Percentiles rank a stretch among this genome's conserved stretches.
These are phyloP conservation scores for Letharia lupina DNA, from an alignment of 495 filamentous ascomycete genomes.

Conservation along the genomic window DNA sequence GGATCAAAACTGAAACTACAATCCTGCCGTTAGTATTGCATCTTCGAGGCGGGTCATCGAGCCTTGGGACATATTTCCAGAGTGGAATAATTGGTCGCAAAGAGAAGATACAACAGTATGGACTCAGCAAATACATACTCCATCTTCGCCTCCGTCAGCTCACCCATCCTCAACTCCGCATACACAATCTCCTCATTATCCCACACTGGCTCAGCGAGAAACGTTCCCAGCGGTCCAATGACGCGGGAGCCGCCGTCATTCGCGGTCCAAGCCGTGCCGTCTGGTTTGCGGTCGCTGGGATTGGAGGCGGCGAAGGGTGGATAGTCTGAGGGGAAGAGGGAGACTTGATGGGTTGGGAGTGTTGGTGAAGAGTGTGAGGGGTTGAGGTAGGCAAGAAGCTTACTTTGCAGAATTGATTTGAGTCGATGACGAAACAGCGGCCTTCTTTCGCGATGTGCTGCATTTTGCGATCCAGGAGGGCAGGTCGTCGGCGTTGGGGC, in stretches of 20 bases:
- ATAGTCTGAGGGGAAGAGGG: neutral
- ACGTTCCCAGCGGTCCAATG: neutral
- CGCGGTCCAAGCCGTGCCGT: neutral
- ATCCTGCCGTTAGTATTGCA: too few relatives aligned
- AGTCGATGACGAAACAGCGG: neutral
- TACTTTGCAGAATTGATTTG: neutral
- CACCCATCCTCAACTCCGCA: neutral
- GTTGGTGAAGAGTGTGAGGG: neutral
- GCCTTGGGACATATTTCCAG: too few relatives aligned
- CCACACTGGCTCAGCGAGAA: neutral
- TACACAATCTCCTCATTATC: neutral
- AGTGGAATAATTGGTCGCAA: too few relatives aligned
- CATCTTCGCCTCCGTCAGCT: neutral
- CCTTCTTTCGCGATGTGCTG: neutral
- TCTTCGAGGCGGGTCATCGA: too few relatives aligned
- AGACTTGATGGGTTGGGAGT: neutral
- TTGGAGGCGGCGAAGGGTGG: neutral
- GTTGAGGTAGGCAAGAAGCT: neutral
- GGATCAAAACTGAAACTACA: too few relatives aligned
- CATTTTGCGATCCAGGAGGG: neutral
- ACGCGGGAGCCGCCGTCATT: neutral
- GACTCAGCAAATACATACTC: neutral
- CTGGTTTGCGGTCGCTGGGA: neutral
- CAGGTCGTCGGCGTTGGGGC: neutral
- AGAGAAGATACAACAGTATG: too few relatives aligned